phyloP scores from a whole-genome alignment of 306 rosid species.

The Lathyrus sativus region DNA sequence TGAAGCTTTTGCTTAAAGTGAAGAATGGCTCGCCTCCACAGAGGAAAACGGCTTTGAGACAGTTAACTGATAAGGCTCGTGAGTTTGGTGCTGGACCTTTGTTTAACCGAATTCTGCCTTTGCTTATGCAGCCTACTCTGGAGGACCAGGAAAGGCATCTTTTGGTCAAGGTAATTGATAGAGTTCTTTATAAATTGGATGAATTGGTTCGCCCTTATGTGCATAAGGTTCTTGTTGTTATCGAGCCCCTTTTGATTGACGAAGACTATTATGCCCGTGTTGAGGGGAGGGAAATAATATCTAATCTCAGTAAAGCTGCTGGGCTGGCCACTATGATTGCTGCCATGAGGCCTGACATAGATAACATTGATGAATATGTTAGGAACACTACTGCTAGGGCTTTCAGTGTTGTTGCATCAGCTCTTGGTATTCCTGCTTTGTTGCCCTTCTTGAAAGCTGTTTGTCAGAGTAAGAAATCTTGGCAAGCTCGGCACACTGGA shows the following conservation, averaged over 20 bases:
- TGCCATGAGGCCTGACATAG: conserved; percentile 98
- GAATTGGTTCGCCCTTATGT: conserved; percentile 93
- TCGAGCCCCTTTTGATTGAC: conserved; percentile 91
- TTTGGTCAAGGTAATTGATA: conserved; percentile 57
- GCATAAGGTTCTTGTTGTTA: conserved; percentile 95
- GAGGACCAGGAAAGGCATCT: conserved; percentile 48
- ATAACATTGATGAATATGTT: conserved; percentile 89
- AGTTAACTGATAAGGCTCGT: conserved; percentile 46
- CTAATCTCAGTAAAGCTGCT: conserved; percentile 97
- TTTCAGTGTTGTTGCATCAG: conserved; percentile 96
- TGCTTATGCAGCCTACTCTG: conserved; percentile 48
- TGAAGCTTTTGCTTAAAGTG: conserved; percentile 45
- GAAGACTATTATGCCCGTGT: conserved; percentile 98
- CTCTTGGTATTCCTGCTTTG: conserved; percentile 91
- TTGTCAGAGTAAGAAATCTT: conserved; percentile 97
- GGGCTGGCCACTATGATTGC: conserved; percentile 99
- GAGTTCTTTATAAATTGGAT: conserved; percentile 93
- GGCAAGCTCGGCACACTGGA: conserved; percentile 98
- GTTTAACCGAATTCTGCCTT: conserved; percentile 43
- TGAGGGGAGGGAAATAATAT: conserved; percentile 91
- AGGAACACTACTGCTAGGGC: conserved; percentile 96
- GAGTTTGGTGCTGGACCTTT: conserved; percentile 48
- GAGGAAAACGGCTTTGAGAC: conserved; percentile 42
- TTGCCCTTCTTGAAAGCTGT: conserved; percentile 93
- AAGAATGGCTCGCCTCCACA: conserved; percentile 45